Percentiles rank a stretch among this genome's conserved stretches.
Evolutionary conservation across 2,329 filamentous ascomycete species (phyloP).

Genomic region (Diaporthe velutina): DNA sequence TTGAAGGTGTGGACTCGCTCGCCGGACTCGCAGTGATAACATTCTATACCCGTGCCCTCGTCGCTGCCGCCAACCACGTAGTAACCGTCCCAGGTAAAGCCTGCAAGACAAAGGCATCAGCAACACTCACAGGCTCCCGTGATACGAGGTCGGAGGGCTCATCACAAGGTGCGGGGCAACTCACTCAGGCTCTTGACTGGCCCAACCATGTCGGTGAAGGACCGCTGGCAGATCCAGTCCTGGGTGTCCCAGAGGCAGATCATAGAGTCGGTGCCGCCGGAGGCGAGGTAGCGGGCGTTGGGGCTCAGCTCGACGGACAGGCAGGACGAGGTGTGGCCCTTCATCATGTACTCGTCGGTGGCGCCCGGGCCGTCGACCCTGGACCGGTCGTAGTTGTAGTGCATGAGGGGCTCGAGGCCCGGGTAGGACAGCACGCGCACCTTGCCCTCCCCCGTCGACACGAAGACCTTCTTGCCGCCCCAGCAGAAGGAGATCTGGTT

Average conservation of each 20-base stretch:
- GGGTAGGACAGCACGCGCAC: constrained; percentile 79
- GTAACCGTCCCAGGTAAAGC: constrained; percentile 83
- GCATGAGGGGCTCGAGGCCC: constrained; percentile 67
- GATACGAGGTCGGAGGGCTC: not conserved
- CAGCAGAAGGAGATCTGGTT: constrained; percentile 83
- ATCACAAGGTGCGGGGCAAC: constrained; percentile 45
- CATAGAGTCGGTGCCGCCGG: constrained; percentile 80
- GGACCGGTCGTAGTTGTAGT: constrained; percentile 54
- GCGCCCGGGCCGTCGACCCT: constrained; percentile 52
- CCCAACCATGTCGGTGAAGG: constrained; percentile 76
- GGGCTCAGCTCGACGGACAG: constrained; percentile 78
- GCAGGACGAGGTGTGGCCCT: constrained; percentile 80
- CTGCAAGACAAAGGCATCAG: constrained; percentile 52
- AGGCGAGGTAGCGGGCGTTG: constrained; percentile 78
- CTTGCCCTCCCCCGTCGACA: constrained; percentile 78
- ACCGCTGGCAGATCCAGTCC: constrained; percentile 82
- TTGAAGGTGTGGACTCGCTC: constrained; percentile 81
- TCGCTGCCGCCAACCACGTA: constrained; percentile 82
- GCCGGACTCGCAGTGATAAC: constrained; percentile 80
- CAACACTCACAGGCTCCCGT: not conserved
- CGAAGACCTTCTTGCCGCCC: constrained; percentile 77
- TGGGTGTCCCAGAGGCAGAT: constrained; percentile 83
- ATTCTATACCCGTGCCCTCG: constrained; percentile 75
- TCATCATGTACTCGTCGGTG: constrained; percentile 69
- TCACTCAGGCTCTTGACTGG: constrained; percentile 77